Evolutionary conservation across 1,139 yeast genomes (phyloP).

Genomic region (Scheffersomyces lignicola): DNA sequence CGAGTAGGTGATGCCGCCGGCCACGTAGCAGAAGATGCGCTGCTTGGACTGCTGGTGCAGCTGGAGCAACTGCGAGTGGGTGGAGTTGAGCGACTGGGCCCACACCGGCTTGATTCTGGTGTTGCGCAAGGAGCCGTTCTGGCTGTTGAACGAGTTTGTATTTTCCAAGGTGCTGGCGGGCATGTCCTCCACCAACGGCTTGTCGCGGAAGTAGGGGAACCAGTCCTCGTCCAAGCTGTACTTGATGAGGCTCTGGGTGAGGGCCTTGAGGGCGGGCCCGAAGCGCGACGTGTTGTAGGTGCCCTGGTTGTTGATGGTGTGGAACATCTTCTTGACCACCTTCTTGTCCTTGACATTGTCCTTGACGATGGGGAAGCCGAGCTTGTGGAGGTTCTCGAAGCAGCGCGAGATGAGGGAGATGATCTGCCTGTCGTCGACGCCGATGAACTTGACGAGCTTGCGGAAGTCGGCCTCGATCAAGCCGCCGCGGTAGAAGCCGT

Average conservation of each 20-base stretch:
- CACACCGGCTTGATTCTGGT: constrained; percentile 80
- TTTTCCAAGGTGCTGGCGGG: constrained; percentile 27
- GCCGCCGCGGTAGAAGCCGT: constrained; percentile 85
- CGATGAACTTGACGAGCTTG: constrained; percentile 71
- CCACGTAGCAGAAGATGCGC: constrained; percentile 73
- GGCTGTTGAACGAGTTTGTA: constrained; percentile 8
- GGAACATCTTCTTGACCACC: constrained; percentile 51
- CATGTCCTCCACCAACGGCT: constrained; percentile 63
- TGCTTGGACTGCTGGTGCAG: constrained; percentile 46
- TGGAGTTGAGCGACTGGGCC: constrained; percentile 54
- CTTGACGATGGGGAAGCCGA: constrained; percentile 72
- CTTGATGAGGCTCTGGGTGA: constrained; percentile 49
- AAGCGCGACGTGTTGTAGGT: constrained; percentile 76
- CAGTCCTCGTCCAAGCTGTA: constrained; percentile 52
- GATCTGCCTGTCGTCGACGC: constrained; percentile 58
- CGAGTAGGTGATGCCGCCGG: constrained; percentile 88
- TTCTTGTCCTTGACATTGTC: constrained; percentile 35
- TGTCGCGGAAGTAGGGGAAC: constrained; percentile 79
- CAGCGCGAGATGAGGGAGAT: constrained; percentile 46
- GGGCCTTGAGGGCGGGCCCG: constrained; percentile 66
- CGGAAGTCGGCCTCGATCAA: constrained; percentile 69
- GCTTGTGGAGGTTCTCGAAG: constrained; percentile 60
- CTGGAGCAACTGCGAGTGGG: constrained; percentile 5
- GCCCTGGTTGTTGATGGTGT: constrained; percentile 65
- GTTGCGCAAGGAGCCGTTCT: constrained; percentile 54